These are phyloP conservation scores for Populus deltoides DNA, from an alignment of 345 rosid genomes.

Conservation along the genomic window DNA sequence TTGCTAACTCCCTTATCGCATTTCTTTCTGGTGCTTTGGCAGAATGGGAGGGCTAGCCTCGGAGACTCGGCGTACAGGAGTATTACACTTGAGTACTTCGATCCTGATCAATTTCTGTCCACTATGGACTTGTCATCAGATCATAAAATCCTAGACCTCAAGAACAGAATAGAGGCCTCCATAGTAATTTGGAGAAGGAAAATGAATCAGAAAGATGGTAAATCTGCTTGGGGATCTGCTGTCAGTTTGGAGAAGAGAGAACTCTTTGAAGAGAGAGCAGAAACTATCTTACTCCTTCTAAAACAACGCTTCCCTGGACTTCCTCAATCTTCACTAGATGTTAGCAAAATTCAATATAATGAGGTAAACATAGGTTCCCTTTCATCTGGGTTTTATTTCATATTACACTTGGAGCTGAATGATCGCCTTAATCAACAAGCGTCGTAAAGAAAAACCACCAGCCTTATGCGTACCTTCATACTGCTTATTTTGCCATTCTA, in stretches of 20 bases:
- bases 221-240: constrained; percentile 81
- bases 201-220: constrained; percentile 74
- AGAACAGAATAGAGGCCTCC: constrained; percentile 88
- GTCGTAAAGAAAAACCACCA: background rate
- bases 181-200: constrained; percentile 85
- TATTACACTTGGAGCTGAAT: background rate
- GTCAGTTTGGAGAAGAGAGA: constrained; percentile 88
- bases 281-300: constrained; percentile 66
- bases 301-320: constrained; percentile 78
- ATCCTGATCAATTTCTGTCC: constrained; percentile 70
- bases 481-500: background rate
- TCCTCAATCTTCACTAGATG: constrained; percentile 80
- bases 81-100: constrained; percentile 72
- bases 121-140: constrained; percentile 72
- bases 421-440: background rate
- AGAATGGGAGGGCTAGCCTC: constrained; percentile 88
- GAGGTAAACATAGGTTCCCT: constrained; percentile 34
- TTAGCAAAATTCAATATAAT: constrained; percentile 80
- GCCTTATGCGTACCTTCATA: background rate
- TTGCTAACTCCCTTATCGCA: constrained; percentile 2
- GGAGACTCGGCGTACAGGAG: constrained; percentile 69
- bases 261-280: constrained; percentile 86
- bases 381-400: background rate
- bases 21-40: constrained; percentile 1
- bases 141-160: constrained; percentile 75